A percentile compares a stretch with the other conserved stretches of the same genome.
These are phyloP conservation scores for Dispira simplex DNA, from an alignment of 192 early-diverging fungal genomes.

Conservation along the genomic window DNA sequence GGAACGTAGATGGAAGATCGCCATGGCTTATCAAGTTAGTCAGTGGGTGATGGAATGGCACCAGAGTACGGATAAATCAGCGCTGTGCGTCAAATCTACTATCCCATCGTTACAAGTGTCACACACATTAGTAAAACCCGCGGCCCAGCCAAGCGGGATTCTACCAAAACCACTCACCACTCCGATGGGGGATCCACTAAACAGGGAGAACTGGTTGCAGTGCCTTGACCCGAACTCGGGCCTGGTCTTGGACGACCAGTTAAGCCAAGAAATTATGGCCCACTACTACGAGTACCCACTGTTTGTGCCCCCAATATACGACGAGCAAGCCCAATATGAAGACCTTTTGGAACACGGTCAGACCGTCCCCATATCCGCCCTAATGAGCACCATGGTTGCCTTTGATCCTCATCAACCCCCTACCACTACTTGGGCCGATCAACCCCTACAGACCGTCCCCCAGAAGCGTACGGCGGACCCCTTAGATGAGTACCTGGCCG, in stretches of 20 bases:
- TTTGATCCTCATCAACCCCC: background rate
- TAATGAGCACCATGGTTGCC: constrained; percentile 8
- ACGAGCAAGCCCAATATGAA: constrained; percentile 18
- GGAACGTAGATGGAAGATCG: constrained; percentile 27
- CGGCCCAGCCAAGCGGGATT: background rate
- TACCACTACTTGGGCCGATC: background rate
- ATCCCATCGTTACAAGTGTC: constrained; percentile 11
- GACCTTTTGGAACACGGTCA: constrained; percentile 22
- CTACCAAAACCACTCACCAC: background rate
- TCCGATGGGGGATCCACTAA: background rate
- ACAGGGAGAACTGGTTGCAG: background rate
- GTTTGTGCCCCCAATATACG: constrained; percentile 22
- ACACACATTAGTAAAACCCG: constrained; percentile 14
- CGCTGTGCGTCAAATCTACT: constrained; percentile 17
- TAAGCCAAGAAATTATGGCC: constrained; percentile 14
- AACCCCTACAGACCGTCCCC: background rate
- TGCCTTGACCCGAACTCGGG: background rate
- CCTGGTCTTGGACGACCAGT: constrained; percentile 13
- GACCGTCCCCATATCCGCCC: background rate
- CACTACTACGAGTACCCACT: constrained; percentile 15
- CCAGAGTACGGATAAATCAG: constrained; percentile 21
- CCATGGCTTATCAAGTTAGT: constrained; percentile 21
- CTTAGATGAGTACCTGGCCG: background rate
- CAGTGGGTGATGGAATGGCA: constrained; percentile 35
- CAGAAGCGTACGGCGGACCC: constrained; percentile 1